These are phyloP conservation scores for Penicillium daleae DNA, from an alignment of 495 filamentous ascomycete species.

Conservation along the genomic window DNA sequence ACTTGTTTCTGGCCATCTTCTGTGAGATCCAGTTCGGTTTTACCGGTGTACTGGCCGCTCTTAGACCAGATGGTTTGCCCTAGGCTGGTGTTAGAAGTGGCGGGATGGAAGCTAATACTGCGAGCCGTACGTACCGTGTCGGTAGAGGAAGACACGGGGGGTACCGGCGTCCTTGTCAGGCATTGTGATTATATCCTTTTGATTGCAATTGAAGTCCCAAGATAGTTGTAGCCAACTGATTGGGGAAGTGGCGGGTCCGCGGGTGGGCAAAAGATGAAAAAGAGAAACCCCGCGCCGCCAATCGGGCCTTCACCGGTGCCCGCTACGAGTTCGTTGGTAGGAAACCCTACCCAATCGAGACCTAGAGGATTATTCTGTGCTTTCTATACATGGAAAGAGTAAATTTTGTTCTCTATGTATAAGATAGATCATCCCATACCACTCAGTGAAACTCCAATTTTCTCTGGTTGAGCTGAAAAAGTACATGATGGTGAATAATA, in stretches of 20 bases:
- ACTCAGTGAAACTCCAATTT: constrained; percentile 6
- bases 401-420: not conserved
- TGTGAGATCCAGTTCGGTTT: constrained; percentile 81
- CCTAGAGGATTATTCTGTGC: not conserved
- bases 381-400: not conserved
- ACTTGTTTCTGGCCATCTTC: constrained; percentile 73
- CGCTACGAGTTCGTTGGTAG: not conserved
- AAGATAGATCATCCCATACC: not conserved
- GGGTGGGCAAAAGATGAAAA: not conserved
- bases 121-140: constrained; percentile 34
- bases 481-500: constrained; percentile 11
- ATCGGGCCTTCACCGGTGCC: constrained; percentile 9
- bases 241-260: constrained; percentile 4
- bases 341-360: not conserved
- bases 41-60: constrained; percentile 81
- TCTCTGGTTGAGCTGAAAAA: constrained; percentile 1
- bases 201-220: not conserved
- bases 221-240: not conserved
- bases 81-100: constrained; percentile 11
- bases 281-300: constrained; percentile 8
- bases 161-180: constrained; percentile 51
- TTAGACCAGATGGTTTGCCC: constrained; percentile 89
- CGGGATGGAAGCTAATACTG: not conserved
- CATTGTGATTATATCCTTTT: constrained; percentile 30
- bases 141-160: constrained; percentile 44